Conservation (phyloP, 768 basidiomycete species). For the Nidularia sp. region DNA sequence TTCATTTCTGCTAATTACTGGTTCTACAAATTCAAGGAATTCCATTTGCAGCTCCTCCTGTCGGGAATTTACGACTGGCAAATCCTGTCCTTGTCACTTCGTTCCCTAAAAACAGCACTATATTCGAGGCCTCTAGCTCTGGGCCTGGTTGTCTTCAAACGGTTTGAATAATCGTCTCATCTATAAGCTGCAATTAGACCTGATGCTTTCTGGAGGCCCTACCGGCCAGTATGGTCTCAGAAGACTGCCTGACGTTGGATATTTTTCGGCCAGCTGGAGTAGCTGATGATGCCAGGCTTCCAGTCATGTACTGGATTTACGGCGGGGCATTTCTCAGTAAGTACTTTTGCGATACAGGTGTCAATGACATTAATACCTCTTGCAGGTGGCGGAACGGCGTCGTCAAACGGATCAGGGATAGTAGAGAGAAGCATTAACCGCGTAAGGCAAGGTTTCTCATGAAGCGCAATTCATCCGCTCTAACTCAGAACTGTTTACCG, state of each 20-base stretch:
- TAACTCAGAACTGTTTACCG: no score
- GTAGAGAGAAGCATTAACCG: no score
- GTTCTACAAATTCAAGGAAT: slow-evolving; percentile 14
- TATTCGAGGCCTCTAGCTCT: slow-evolving; percentile 18
- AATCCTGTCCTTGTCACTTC: slow-evolving; percentile 14
- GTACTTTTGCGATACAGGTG: not conserved
- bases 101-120: slow-evolving; percentile 4
- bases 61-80: slow-evolving; percentile 18
- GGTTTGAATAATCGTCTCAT: slow-evolving; percentile 1
- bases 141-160: slow-evolving; percentile 18
- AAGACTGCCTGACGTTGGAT: slow-evolving; percentile 44
- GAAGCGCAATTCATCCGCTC: not conserved
- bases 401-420: no score
- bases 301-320: slow-evolving; percentile 37
- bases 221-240: slow-evolving; percentile 20
- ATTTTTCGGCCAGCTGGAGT: slow-evolving; percentile 29
- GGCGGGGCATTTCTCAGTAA: not conserved
- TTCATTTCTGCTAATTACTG: not conserved
- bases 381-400: no score
- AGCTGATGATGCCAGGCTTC: slow-evolving; percentile 15
- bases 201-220: not conserved
- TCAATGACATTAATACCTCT: no score
- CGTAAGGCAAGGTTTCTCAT: no score
- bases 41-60: slow-evolving; percentile 26
- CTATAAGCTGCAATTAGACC: not conserved